Evolutionary conservation across 2,329 filamentous ascomycete species (phyloP), one percentile per base, ranked within the genome.

Genomic region (Ascochyta pisi): DNA sequence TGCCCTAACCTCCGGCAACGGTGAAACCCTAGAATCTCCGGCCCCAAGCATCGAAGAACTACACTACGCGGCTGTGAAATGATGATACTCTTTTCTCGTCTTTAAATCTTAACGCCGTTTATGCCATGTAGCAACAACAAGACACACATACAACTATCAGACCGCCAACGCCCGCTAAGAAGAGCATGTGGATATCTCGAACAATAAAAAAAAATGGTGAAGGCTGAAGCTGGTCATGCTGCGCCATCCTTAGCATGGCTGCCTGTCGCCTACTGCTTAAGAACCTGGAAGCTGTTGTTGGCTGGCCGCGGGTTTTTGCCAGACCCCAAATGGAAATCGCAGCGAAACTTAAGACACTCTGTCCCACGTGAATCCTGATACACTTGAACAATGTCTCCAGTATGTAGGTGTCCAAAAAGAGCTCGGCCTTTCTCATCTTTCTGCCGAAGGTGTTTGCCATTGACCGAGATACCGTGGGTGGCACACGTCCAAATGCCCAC

Each of bases 401-500:
- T 86, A 70, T 92, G 85, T 13, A 97, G 75, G 51, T 86, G 85
- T 24, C 89, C 86, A 42, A 84, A 91, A 1, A 86, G 77, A 22
- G 78, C 76, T 13, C 79, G 80, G 9, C 81, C 79, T 9, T 78
- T 79, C 0, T 82, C 80, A 24, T 79, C 76, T 3, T 83, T 81
- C 54, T 84, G 81, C 57, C 83, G 83, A 23, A 97, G 77, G 37
- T 81, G 79, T n/a, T 85, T 82, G 26, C 85, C 87, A 67, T 97
- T 97, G 69, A 98, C 82, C 63, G 80, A 83, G 59, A 97, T 91
- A 19, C 91, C 91, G 26, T 82, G 81, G 6, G 87, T 89, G 4
- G 91, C 89, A 65, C 92, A 92, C 3, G 92, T 96, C 1, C 89
- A 89, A 46, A 97, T 87, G 58, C 92, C 89, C 4, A 85, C 83